Evolutionary conservation across 768 basidiomycete genomes (phyloP).

Genomic region (Punctularia strigosozonata): DNA sequence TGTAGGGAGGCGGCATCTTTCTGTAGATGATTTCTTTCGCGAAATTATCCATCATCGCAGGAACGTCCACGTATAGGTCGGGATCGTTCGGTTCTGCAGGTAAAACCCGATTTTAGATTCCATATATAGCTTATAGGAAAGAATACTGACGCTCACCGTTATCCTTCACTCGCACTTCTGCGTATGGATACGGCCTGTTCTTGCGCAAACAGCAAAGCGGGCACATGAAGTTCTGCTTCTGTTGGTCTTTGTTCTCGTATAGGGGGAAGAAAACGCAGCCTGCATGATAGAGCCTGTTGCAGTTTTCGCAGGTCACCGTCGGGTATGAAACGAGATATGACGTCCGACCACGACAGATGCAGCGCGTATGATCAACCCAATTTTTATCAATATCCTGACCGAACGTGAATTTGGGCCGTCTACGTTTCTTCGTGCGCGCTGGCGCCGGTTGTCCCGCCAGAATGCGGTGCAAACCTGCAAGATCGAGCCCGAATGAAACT

Average conservation of each 20-base stretch:
- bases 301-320: slow-evolving; percentile 54
- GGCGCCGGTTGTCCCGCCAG: slow-evolving; percentile 54
- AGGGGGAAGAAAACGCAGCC: slow-evolving; percentile 65
- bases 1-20: slow-evolving; percentile 51
- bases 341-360: slow-evolving; percentile 68
- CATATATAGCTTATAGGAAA: slow-evolving; percentile 3
- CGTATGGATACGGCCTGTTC: slow-evolving; percentile 57
- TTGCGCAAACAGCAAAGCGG: slow-evolving; percentile 72
- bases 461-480: slow-evolving; percentile 73
- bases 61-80: slow-evolving; percentile 59
- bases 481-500: slow-evolving; percentile 71
- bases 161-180: slow-evolving; percentile 65
- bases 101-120: slow-evolving; percentile 8
- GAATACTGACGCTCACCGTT: slow-evolving; percentile 46
- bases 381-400: slow-evolving; percentile 68
- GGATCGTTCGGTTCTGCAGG: slow-evolving; percentile 31
- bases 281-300: slow-evolving; percentile 56
- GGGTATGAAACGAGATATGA: slow-evolving; percentile 48
- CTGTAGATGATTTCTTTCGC: slow-evolving; percentile 64
- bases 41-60: slow-evolving; percentile 62
- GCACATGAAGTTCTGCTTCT: slow-evolving; percentile 41
- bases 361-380: slow-evolving; percentile 66
- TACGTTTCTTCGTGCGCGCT: slow-evolving; percentile 42
- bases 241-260: slow-evolving; percentile 24
- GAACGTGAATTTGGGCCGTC: slow-evolving; percentile 54